phyloP scores from a whole-genome alignment of 768 basidiomycete genomes.

The Tricholoma furcatifolium region DNA sequence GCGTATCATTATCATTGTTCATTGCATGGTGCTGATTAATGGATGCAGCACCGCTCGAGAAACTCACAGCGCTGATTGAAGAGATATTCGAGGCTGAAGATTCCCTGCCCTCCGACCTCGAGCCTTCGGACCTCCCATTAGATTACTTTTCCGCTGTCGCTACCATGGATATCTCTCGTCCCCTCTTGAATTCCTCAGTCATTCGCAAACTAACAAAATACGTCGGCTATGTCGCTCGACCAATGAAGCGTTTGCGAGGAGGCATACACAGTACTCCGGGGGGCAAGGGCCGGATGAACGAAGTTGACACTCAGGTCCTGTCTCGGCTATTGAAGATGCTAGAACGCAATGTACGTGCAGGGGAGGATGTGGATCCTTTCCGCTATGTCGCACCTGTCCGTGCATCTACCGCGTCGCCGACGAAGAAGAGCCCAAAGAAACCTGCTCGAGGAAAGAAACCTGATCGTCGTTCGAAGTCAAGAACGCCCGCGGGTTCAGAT shows the following conservation, averaged over 20 bases:
- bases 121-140: slow-evolving; percentile 47
- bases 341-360: slow-evolving; percentile 74
- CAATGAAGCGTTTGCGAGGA: slow-evolving; percentile 63
- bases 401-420: slow-evolving; percentile 37
- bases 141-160: slow-evolving; percentile 68
- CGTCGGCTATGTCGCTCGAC: slow-evolving; percentile 64
- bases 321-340: slow-evolving; percentile 72
- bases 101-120: slow-evolving; percentile 54
- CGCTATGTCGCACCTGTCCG: slow-evolving; percentile 25
- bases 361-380: slow-evolving; percentile 78
- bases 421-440: slow-evolving; percentile 48
- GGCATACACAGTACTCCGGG: slow-evolving; percentile 45
- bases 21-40: not conserved
- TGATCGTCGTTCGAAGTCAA: slow-evolving; percentile 42
- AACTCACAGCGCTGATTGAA: slow-evolving; percentile 71
- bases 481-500: slow-evolving; percentile 30
- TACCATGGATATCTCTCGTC: slow-evolving; percentile 48
- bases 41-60: slow-evolving; percentile 64
- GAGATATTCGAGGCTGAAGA: slow-evolving; percentile 88
- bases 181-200: slow-evolving; percentile 54
- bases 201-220: slow-evolving; percentile 71
- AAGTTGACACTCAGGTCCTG: slow-evolving; percentile 63
- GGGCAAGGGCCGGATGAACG: slow-evolving; percentile 56
- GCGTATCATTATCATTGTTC: not conserved
- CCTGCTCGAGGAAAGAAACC: slow-evolving; percentile 35